Evolutionary conservation across 495 filamentous ascomycete genomes (phyloP), one percentile per base, ranked within the genome.

Genomic region (Tuber brumale): DNA sequence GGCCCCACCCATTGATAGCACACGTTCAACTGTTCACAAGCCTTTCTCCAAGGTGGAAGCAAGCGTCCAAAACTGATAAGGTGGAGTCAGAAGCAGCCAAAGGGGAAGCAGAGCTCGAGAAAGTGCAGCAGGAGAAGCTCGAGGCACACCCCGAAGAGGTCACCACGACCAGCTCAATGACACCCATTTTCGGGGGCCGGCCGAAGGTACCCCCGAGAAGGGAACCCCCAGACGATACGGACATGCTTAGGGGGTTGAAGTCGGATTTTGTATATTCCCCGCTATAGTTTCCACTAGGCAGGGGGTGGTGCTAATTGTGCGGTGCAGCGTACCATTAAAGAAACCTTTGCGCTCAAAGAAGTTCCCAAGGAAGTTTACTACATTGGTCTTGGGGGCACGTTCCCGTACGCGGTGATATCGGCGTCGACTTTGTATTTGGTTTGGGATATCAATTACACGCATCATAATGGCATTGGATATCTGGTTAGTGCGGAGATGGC

Each of bases 321-420:
- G 6, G 78, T 70, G 41, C 77, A 97, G 94, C 86, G 89, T 86
- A 90, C 89, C 1, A 90, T 98, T 85, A 91, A 91, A 81, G 92
- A 95, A n/a, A 95, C 94, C 18, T 97, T 99, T 85, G 89, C 88
- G 71, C 85, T 99, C 41, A 81, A 85, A 41, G 87, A 86, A 5
- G 95, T 98, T 37, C 95, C 95, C 45, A 89, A 87, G 83, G 91
- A 97, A 82, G 89, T 94, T 66, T 90, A 93, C 74, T 87, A 87
- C 81, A 88, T 99, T 76, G 96, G 95, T 70, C 88, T 96, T 81
- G 93, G 94, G 19, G 95, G 95, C 83, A 92, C 97, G 5, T 77
- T 98, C 19, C 95, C 95, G 7, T 99, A 99, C 86, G 84, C 96
- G 19, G 93, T 88, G 48, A 98, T 95, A 19, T 97, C 95, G 3